Base-by-base conservation (phyloP, 78 protist genomes). In the Dictyostelium brefeldianum region DNA sequence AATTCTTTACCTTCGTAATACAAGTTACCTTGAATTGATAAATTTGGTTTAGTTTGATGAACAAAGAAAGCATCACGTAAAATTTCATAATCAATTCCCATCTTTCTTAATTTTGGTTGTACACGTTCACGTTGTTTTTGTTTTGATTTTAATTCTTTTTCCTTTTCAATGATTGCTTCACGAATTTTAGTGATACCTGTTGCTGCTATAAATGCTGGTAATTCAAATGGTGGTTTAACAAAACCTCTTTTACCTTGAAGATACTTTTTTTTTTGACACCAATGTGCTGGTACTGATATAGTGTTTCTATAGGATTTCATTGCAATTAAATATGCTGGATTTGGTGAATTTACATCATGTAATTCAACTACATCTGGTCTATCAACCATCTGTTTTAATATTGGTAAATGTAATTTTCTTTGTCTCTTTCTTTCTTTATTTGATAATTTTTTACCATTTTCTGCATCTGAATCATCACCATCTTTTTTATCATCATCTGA, bases 241-340 rank as follows among this genome's bases (percentile, higher is more conserved):
- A 89, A 12, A 20, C 99, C 99, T 36, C 98, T 83, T 92, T 99
- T 98, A 27, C 96, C 98, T 83, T 96, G 98, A 56, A 99, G 96
- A 83, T 98, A 99, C 62, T 96, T 96, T 22, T 99, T 92, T 96
- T 98, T 99, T 81, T 98, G 98, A 71, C 75, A 27, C 99, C 99
- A 99, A 96, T 99, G 99, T 62, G 94, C 80, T 17, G 99, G 99
- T 25, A 99, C 99, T 3, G 99, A 98, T 5, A 99, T 98, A 20
- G 99, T 43, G 67, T 97, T 97, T n/a, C 96, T 87, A 50, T 12
- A 10, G 64, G 96, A 62, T 95, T 99, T 99, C 46, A 99, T 89
- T 11, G 82, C 56, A 14, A 99, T 97, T 22, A 99, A 97, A 25
- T 98, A 90, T 11, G 50, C 12, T 29, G 99, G 99, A 81, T 99